Evolutionary conservation across 2,329 filamentous ascomycete species (phyloP).

Genomic region (Paraconiothyrium sp.): DNA sequence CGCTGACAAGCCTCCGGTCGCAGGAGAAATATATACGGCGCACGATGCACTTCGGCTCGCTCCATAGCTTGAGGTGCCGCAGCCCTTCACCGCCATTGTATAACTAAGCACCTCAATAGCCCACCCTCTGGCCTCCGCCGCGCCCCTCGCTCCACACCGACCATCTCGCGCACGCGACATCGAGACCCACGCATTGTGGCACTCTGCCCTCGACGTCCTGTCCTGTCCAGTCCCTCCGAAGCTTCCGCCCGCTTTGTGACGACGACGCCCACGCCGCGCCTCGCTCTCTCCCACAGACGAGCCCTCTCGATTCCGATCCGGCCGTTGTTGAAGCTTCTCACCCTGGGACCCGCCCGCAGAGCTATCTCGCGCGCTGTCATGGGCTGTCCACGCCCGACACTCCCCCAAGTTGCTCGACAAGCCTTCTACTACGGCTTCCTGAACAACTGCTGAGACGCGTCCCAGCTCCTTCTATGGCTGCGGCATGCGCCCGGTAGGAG

Average conservation of each 20-base stretch:
- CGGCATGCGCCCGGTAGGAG: conserved; percentile 27
- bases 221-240: background rate
- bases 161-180: conserved; percentile 14
- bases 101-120: conserved; percentile 18
- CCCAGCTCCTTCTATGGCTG: conserved; percentile 18
- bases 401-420: conserved; percentile 32
- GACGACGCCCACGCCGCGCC: conserved; percentile 8
- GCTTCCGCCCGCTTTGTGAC: conserved; percentile 22
- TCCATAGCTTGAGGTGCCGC: conserved; percentile 3
- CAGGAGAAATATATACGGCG: conserved; percentile 26
- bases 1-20: conserved; percentile 15
- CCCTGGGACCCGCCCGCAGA: conserved; percentile 1
- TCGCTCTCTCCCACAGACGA: background rate
- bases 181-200: background rate
- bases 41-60: conserved; percentile 2
- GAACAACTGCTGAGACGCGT: conserved; percentile 26
- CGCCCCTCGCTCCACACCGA: conserved; percentile 12
- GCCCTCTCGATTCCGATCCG: conserved; percentile 2
- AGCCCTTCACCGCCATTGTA: conserved; percentile 30
- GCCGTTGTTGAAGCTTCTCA: conserved; percentile 13
- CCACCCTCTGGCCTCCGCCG: background rate
- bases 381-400: conserved; percentile 35
- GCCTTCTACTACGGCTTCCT: conserved; percentile 27
- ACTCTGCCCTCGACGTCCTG: conserved; percentile 6
- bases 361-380: conserved; percentile 32